Evolutionary conservation across 78 protist genomes (phyloP), one percentile per base, ranked within the genome.

Genomic region (Chrysochromulina tobinii): DNA sequence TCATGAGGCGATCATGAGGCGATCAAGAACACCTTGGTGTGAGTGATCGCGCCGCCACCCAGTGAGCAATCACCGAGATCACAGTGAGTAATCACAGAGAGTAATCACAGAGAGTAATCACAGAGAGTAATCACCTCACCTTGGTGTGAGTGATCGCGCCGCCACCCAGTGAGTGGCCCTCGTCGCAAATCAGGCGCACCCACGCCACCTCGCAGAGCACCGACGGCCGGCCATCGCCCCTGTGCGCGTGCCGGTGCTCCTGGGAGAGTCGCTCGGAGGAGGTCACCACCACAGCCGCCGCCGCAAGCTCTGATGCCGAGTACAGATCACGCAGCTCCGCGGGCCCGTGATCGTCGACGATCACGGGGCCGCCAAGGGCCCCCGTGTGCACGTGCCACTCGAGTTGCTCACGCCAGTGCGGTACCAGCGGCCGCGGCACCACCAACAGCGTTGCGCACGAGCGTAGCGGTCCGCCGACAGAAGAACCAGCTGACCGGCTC

Each of bases 351-450:
- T 38, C 38, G 77, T 68, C 77, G 77, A 3, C 77, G 50, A 21
- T 6, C 72, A 66, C 27, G 8, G 8, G 27, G 15, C 72, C 27
- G 27, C 23, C 8, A 6, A 66, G 72, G 0, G 23, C 27, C 8
- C 25, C 12, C 8, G 27, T 50, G 14, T 69, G 14, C 7, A 69
- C 25, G 79, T 38, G 54, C 79, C 53, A 38, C 25, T 1, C 8
- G 21, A 69, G 53, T 1, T 69, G 79, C 79, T 69, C 79, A 11
- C 21, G 21, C 91, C 91, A 88, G 84, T 88, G 91, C 23, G 25
- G 53, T 2, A 88, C 59, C 51, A 88, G 91, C 83, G 91, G 57
- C 55, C 68, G 61, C 38, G 90, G 90, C 38, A 51, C 73, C 23
- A 87, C 79, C 50, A 87, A 0, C 23, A 85, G 72, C n/a, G 89